phyloP scores from a whole-genome alignment of 306 rosid species.

The Elaeagnus macrophylla region DNA sequence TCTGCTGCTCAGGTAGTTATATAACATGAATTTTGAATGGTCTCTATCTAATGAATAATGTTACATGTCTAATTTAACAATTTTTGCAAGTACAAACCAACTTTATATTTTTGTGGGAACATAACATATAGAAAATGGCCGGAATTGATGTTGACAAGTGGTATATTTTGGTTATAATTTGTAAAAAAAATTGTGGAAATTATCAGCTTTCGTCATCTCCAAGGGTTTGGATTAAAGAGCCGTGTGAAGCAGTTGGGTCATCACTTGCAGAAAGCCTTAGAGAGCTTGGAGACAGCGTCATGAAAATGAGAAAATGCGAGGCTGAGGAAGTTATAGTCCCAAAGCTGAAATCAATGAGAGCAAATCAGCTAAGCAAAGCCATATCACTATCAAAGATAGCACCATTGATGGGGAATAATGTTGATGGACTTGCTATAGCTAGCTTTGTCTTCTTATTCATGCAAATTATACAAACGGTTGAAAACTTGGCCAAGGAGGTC shows the following conservation, averaged over 20 bases:
- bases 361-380: conserved; percentile 28
- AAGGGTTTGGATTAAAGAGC: conserved; percentile 28
- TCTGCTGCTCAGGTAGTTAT: conserved; percentile 52
- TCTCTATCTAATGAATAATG: not conserved
- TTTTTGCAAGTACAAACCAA: not conserved
- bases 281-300: conserved; percentile 66
- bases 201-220: conserved; percentile 25
- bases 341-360: conserved; percentile 41
- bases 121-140: too few species aligned
- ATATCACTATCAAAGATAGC: conserved; percentile 24
- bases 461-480: conserved; percentile 51
- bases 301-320: conserved; percentile 45
- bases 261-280: conserved; percentile 30
- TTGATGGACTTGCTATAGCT: conserved; percentile 37
- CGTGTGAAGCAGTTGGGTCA: conserved; percentile 43
- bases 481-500: conserved; percentile 44
- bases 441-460: conserved; percentile 39
- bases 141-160: too few species aligned
- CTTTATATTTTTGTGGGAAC: too few species aligned
- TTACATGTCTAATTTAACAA: too few species aligned
- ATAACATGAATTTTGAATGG: too few species aligned
- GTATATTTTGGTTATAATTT: too few species aligned
- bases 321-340: conserved; percentile 20
- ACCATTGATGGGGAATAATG: conserved; percentile 20
- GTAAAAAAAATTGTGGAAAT: conserved; percentile 3